phyloP scores from a whole-genome alignment of 371 early-diverging fungal species.

The Parasitella parasitica region DNA sequence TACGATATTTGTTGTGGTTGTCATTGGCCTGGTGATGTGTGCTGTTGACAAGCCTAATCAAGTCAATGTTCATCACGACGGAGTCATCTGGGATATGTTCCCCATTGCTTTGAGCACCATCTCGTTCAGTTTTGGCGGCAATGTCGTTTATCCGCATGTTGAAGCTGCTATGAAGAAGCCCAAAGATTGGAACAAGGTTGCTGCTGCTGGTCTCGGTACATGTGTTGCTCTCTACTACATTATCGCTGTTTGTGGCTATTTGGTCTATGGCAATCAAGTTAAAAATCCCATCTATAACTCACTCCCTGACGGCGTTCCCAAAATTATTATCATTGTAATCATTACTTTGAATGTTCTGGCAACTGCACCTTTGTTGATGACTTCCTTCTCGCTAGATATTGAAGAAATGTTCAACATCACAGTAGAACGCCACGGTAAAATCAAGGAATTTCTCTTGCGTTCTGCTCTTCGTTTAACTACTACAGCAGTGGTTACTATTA shows the following conservation, averaged over 20 bases:
- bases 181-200: constrained; percentile 69
- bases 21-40: constrained; percentile 49
- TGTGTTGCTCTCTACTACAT: constrained; percentile 75
- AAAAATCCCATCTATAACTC: constrained; percentile 73
- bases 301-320: constrained; percentile 63
- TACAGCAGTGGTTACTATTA: constrained; percentile 39
- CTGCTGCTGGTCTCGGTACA: constrained; percentile 65
- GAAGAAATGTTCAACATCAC: constrained; percentile 56
- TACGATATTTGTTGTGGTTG: constrained; percentile 45
- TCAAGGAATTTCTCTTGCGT: constrained; percentile 19
- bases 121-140: constrained; percentile 81
- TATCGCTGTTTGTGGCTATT: constrained; percentile 78
- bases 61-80: constrained; percentile 33
- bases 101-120: constrained; percentile 65
- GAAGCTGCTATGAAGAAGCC: constrained; percentile 85
- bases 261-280: constrained; percentile 73
- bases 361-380: constrained; percentile 76
- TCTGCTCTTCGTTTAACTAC: constrained; percentile 13
- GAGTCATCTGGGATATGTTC: constrained; percentile 53
- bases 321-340: constrained; percentile 59
- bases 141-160: constrained; percentile 80
- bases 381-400: constrained; percentile 70
- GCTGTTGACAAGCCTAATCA: constrained; percentile 32
- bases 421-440: constrained; percentile 43
- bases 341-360: constrained; percentile 78